These are phyloP conservation scores for Exidia glandulosa DNA, from an alignment of 768 basidiomycete species.

Conservation along the genomic window DNA sequence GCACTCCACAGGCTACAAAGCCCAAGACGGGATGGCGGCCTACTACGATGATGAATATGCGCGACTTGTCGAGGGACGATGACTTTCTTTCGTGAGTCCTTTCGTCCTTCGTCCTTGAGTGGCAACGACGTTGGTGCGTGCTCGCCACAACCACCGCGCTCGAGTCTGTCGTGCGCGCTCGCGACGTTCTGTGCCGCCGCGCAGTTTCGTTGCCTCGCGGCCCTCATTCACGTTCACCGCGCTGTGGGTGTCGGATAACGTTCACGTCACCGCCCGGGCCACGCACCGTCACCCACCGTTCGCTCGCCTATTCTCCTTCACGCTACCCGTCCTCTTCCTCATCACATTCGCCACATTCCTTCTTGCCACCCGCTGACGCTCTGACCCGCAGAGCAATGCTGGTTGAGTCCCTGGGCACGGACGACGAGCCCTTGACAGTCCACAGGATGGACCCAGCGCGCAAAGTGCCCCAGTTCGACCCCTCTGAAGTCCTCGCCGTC, in stretches of 20 bases:
- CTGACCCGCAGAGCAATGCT: conserved; percentile 37
- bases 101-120: too few relatives aligned
- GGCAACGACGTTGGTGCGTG: neutral
- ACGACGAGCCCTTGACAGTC: conserved; percentile 62
- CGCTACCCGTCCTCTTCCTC: too few relatives aligned
- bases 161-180: neutral
- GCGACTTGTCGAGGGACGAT: conserved; percentile 82
- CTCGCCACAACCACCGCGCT: neutral
- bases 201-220: too few relatives aligned
- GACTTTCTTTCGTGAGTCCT: conserved; percentile 66
- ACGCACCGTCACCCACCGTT: too few relatives aligned
- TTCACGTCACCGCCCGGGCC: too few relatives aligned
- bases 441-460: conserved; percentile 83
- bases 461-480: conserved; percentile 64
- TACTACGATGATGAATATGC: conserved; percentile 85
- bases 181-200: neutral
- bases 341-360: too few relatives aligned
- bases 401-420: conserved; percentile 78
- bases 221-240: too few relatives aligned
- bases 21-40: conserved; percentile 45
- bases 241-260: too few relatives aligned
- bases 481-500: conserved; percentile 54
- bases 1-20: too few relatives aligned
- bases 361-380: neutral
- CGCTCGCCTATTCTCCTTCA: too few relatives aligned